phyloP scores from a whole-genome alignment of 805 yeast genomes.

The Metschnikowia sp. region DNA sequence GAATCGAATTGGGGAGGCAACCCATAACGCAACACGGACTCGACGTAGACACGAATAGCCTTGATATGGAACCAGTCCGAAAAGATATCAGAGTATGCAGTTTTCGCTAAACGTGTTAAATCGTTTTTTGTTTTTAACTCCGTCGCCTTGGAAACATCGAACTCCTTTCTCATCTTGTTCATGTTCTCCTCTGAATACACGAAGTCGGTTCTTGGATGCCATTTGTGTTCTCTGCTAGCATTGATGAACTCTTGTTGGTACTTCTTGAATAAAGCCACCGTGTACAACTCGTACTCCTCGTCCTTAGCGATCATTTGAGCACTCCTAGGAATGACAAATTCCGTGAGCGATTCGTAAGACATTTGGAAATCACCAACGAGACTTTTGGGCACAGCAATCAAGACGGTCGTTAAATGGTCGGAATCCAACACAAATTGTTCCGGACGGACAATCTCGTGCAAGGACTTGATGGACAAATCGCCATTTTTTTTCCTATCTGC shows the following conservation, averaged over 20 bases:
- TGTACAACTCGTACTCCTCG: constrained; percentile 66
- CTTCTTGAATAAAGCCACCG: constrained; percentile 84
- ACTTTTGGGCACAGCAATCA: constrained; percentile 81
- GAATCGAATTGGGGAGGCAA: constrained; percentile 86
- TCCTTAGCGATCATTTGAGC: constrained; percentile 72
- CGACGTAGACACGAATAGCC: constrained; percentile 83
- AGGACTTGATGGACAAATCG: constrained; percentile 83
- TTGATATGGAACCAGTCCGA: constrained; percentile 89
- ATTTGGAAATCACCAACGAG: constrained; percentile 57
- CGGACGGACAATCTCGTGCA: constrained; percentile 83
- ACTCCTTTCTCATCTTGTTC: constrained; percentile 73
- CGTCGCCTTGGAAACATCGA: constrained; percentile 64
- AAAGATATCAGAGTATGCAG: constrained; percentile 86
- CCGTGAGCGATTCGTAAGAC: constrained; percentile 70
- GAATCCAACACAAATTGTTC: constrained; percentile 81
- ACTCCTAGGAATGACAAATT: constrained; percentile 89
- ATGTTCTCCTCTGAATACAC: constrained; percentile 76
- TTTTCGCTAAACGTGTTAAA: constrained; percentile 73
- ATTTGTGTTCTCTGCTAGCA: constrained; percentile 78
- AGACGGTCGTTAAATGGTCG: constrained; percentile 81
- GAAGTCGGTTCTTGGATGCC: constrained; percentile 86
- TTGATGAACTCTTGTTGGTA: constrained; percentile 63
- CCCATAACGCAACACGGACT: constrained; percentile 92
- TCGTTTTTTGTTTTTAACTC: constrained; percentile 77
- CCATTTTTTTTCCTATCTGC: constrained; percentile 94